A percentile compares a stretch with the other conserved stretches of the same genome.
These are phyloP conservation scores for Trichoderma asperelloides DNA, from an alignment of 495 filamentous ascomycete species.

Conservation along the genomic window DNA sequence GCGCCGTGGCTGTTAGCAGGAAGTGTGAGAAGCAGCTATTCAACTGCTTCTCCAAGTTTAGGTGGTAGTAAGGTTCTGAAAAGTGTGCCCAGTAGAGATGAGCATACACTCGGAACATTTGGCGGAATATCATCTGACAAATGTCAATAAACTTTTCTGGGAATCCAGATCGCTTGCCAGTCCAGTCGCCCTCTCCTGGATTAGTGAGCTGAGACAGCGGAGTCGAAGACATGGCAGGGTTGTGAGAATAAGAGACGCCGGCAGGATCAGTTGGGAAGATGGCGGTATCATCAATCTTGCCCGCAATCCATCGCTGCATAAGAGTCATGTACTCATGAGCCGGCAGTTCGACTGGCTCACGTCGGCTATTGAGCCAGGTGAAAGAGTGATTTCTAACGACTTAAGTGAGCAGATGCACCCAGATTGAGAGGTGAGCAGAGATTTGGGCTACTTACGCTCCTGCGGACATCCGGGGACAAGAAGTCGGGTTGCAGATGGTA, in stretches of 20 bases:
- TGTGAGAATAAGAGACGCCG: conserved; percentile 46
- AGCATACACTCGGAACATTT: conserved; percentile 95
- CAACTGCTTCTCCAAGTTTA: conserved; percentile 73
- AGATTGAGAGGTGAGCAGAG: conserved; percentile 15
- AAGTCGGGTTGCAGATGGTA: conserved; percentile 70
- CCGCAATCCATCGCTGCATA: conserved; percentile 88
- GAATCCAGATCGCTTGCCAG: conserved; percentile 83
- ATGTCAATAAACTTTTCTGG: conserved; percentile 77
- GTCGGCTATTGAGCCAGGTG: conserved; percentile 71
- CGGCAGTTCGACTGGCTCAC: conserved; percentile 59
- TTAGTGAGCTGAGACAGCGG: conserved; percentile 52
- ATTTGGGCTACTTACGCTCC: conserved; percentile 57
- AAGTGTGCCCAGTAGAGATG: conserved; percentile 85
- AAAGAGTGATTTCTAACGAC: conserved; percentile 66
- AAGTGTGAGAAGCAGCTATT: conserved; percentile 97
- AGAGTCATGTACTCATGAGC: conserved; percentile 82
- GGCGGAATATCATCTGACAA: conserved; percentile 83
- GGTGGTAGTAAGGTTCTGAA: conserved; percentile 72
- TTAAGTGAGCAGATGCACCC: conserved; percentile 11
- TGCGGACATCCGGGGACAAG: conserved; percentile 87
- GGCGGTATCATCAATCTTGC: conserved; percentile 76
- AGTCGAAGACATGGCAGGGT: conserved; percentile 47
- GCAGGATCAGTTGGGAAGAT: conserved; percentile 76
- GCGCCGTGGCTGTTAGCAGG: conserved; percentile 75
- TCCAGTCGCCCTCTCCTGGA: conserved; percentile 57